phyloP scores from a whole-genome alignment of 1,284 basidiomycete genomes.

The Phylloporus gajari region DNA sequence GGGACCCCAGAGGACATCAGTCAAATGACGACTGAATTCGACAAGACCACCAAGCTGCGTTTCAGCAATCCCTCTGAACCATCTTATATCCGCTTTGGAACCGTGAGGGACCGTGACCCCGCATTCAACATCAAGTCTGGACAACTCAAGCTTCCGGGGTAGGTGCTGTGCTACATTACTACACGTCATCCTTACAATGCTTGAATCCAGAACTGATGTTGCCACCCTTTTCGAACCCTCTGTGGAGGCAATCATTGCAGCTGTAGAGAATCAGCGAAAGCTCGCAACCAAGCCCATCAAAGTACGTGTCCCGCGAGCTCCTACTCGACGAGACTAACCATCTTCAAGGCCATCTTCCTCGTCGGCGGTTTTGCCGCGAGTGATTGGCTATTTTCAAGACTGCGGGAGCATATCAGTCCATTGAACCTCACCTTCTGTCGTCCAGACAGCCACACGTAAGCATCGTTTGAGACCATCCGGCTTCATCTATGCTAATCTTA shows the following conservation, averaged over 20 bases:
- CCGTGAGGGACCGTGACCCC: slow-evolving; percentile 48
- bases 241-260: slow-evolving; percentile 44
- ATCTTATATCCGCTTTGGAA: slow-evolving; percentile 55
- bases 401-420: slow-evolving; percentile 40
- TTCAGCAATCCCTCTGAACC: slow-evolving; percentile 49
- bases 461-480: not conserved
- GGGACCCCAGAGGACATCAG: slow-evolving; percentile 46
- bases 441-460: slow-evolving; percentile 59
- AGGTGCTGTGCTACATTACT: slow-evolving; percentile 4
- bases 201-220: slow-evolving; percentile 44
- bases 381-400: slow-evolving; percentile 47
- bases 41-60: slow-evolving; percentile 53
- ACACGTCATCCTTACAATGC: slow-evolving; percentile 28
- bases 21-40: slow-evolving; percentile 52
- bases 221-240: slow-evolving; percentile 55
- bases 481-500: not conserved
- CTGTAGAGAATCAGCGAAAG: slow-evolving; percentile 46
- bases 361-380: slow-evolving; percentile 54
- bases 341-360: slow-evolving; percentile 48
- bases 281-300: slow-evolving; percentile 38
- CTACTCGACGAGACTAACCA: slow-evolving; percentile 12
- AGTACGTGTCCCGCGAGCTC: slow-evolving; percentile 26
- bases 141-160: slow-evolving; percentile 53
- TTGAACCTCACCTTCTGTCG: slow-evolving; percentile 51
- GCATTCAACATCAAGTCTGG: slow-evolving; percentile 52